These are phyloP conservation scores for Oidiodendron maius DNA, from an alignment of 495 filamentous ascomycete genomes.

Conservation along the genomic window DNA sequence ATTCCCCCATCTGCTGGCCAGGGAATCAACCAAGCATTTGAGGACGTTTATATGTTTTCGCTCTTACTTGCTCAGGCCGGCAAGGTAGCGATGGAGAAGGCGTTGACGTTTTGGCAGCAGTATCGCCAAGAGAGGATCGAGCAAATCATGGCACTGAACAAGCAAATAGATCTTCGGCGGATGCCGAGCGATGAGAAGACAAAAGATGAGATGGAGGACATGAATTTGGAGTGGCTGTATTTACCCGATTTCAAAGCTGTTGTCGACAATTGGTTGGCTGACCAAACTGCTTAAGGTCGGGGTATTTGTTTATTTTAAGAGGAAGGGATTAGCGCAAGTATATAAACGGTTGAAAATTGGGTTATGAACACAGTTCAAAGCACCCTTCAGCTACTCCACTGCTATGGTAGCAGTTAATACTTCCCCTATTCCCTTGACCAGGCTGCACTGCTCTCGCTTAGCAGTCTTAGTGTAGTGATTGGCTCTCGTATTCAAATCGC, in stretches of 20 bases:
- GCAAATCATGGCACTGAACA: conserved; percentile 8
- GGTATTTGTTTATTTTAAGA: too few species aligned
- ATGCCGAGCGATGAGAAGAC: conserved; percentile 10
- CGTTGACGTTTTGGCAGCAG: conserved; percentile 11
- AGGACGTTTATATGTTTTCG: conserved; percentile 28
- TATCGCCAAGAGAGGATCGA: conserved; percentile 11
- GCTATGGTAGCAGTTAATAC: too few species aligned
- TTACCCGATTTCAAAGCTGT: conserved; percentile 6
- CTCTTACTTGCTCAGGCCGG: conserved; percentile 12
- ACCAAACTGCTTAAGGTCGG: too few species aligned
- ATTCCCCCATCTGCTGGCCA: conserved; percentile 35
- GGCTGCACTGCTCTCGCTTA: too few species aligned
- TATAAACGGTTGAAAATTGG: too few species aligned
- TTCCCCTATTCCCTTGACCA: too few species aligned
- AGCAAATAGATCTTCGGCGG: conserved; percentile 6
- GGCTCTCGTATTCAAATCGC: too few species aligned
- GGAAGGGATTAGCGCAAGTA: too few species aligned
- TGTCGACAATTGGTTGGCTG: conserved; percentile 4
- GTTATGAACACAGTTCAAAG: too few species aligned
- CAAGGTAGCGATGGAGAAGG: conserved; percentile 10
- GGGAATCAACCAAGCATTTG: conserved; percentile 32
- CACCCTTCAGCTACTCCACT: too few species aligned
- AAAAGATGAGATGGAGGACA: not conserved
- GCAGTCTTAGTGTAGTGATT: too few species aligned
- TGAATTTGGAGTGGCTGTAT: conserved; percentile 11